These are phyloP conservation scores for Cordyceps fumosorosea DNA, from an alignment of 2,329 filamentous ascomycete genomes.

Conservation along the genomic window DNA sequence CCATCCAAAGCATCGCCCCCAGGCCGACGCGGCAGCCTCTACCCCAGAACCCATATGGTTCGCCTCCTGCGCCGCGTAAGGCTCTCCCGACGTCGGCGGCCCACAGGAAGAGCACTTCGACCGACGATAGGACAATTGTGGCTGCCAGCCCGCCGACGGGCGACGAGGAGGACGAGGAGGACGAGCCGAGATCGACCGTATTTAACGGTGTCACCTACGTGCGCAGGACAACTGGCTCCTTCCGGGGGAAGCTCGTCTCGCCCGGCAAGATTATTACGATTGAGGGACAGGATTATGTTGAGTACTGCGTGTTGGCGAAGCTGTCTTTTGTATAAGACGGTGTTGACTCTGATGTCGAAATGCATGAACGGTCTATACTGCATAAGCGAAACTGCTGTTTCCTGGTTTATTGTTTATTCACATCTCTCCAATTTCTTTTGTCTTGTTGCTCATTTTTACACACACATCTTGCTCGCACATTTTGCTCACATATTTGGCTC, in stretches of 20 bases:
- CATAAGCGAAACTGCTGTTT: slow-evolving; percentile 9
- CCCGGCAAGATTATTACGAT: slow-evolving; percentile 13
- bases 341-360: background rate
- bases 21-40: background rate
- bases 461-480: background rate
- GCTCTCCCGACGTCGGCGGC: slow-evolving; percentile 1
- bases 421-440: background rate
- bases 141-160: background rate
- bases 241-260: slow-evolving; percentile 9
- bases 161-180: slow-evolving; percentile 3
- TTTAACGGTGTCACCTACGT: slow-evolving; percentile 7
- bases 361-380: slow-evolving; percentile 7
- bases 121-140: background rate
- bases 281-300: slow-evolving; percentile 12
- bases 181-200: background rate
- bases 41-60: slow-evolving; percentile 1
- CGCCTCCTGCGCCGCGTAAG: background rate
- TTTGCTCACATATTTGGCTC: background rate
- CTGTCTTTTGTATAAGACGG: slow-evolving; percentile 3
- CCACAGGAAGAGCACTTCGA: background rate
- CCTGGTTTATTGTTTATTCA: background rate
- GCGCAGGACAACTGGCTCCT: slow-evolving; percentile 6
- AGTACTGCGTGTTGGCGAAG: slow-evolving; percentile 12
- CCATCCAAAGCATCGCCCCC: background rate
- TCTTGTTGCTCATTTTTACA: background rate